Conservation (phyloP, 2,329 filamentous ascomycete species). For the Colletotrichum simmondsii region DNA sequence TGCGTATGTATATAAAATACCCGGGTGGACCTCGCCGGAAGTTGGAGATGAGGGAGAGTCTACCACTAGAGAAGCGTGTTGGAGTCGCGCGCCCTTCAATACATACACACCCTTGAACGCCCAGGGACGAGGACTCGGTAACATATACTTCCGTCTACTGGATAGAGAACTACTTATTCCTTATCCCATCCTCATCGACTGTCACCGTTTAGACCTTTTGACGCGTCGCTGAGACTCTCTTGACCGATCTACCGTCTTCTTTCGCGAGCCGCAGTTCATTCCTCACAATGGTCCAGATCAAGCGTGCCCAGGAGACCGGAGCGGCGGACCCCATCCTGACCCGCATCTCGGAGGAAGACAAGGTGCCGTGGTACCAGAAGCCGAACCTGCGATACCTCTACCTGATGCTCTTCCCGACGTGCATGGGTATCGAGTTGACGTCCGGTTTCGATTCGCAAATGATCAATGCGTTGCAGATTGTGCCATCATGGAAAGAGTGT, state of each 20-base stretch:
- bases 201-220: not conserved
- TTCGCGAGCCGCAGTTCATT: not conserved
- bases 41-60: not conserved
- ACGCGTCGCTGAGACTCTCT: not conserved
- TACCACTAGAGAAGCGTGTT: not conserved
- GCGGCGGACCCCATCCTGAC: constrained; percentile 44
- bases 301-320: constrained; percentile 30
- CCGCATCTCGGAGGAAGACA: constrained; percentile 48
- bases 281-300: constrained; percentile 27
- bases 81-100: not conserved
- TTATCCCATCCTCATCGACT: not conserved
- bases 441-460: constrained; percentile 58
- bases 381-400: constrained; percentile 68
- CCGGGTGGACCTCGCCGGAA: constrained; percentile 8
- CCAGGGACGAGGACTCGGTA: constrained; percentile 6
- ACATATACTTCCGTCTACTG: constrained; percentile 16
- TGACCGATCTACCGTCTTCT: not conserved
- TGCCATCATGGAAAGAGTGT: constrained; percentile 49
- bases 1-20: constrained; percentile 14
- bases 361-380: constrained; percentile 66
- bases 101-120: not conserved
- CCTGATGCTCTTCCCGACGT: constrained; percentile 67
- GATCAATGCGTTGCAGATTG: constrained; percentile 56
- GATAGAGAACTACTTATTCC: not conserved
- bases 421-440: constrained; percentile 69